Percentiles rank a stretch among this genome's conserved stretches.
phyloP scores from a whole-genome alignment of 2,329 filamentous ascomycete species.

The Colletotrichum magnum region DNA sequence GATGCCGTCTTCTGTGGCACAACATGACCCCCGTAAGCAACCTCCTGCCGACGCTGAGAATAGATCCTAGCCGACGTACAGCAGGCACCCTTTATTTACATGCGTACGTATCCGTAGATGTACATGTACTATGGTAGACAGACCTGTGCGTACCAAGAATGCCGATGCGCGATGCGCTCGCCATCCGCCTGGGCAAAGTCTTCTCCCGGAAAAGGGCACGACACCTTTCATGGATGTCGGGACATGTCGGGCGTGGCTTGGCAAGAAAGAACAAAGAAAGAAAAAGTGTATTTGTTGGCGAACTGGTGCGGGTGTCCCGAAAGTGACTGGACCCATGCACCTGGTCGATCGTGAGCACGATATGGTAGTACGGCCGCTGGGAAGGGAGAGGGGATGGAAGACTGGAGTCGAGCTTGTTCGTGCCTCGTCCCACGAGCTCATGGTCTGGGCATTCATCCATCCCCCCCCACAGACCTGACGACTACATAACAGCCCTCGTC shows the following conservation, averaged over 20 bases:
- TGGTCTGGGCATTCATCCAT: constrained; percentile 19
- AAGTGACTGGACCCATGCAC: constrained; percentile 8
- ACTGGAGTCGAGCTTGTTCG: neutral
- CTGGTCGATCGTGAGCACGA: constrained; percentile 13
- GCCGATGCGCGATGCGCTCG: neutral
- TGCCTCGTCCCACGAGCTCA: constrained; percentile 8
- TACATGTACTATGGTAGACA: too few relatives aligned
- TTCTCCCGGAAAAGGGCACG: constrained; percentile 1
- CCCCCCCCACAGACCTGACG: neutral
- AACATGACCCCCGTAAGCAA: neutral
- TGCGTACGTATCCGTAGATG: too few relatives aligned
- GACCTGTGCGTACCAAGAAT: constrained; percentile 1
- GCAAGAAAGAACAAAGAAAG: neutral
- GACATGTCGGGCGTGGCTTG: constrained; percentile 36
- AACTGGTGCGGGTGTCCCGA: constrained; percentile 7
- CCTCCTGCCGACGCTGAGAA: constrained; percentile 14
- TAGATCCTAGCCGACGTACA: constrained; percentile 16
- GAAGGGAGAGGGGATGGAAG: neutral
- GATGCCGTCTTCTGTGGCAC: constrained; percentile 17
- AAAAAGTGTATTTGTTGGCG: neutral
- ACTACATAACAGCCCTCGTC: constrained; percentile 29
- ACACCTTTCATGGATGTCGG: constrained; percentile 29
- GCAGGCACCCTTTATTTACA: neutral
- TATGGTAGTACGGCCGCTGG: constrained; percentile 12
- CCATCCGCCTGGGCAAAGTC: constrained; percentile 9